phyloP scores from a whole-genome alignment of 306 rosid species.

The Prosopis cineraria region DNA sequence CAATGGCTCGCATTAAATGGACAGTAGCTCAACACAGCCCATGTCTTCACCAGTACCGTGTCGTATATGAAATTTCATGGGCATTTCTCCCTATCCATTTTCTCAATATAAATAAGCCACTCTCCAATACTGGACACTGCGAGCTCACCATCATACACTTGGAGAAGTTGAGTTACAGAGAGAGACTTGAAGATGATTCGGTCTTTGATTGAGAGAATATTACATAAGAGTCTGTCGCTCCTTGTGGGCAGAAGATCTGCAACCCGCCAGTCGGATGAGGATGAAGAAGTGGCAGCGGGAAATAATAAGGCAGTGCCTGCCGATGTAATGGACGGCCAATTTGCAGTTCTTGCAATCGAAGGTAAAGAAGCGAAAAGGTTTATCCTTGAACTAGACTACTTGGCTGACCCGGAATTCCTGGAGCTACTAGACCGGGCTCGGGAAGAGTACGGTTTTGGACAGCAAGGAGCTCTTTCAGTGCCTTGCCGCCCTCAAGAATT shows the following conservation, averaged over 20 bases:
- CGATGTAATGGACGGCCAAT: constrained; percentile 55
- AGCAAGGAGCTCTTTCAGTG: constrained; percentile 30
- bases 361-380: constrained; percentile 56
- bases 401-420: constrained; percentile 55
- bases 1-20: constrained; percentile 4
- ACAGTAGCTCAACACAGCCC: background rate
- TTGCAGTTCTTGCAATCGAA: constrained; percentile 52
- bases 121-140: background rate
- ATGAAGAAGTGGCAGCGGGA: background rate
- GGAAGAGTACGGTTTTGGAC: constrained; percentile 52
- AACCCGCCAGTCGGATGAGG: background rate
- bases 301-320: constrained; percentile 23
- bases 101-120: constrained; percentile 23
- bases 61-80: background rate
- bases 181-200: constrained; percentile 27
- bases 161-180: background rate
- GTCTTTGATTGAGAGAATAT: constrained; percentile 30
- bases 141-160: background rate
- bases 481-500: constrained; percentile 36
- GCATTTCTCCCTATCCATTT: background rate
- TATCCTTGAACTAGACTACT: constrained; percentile 45
- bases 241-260: constrained; percentile 22
- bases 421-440: constrained; percentile 52
- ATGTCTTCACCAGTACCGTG: background rate
- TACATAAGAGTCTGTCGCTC: constrained; percentile 41